Evolutionary conservation across 805 yeast species (phyloP), one percentile per base, ranked within the genome.

Genomic region (Myxozyma monticola): DNA sequence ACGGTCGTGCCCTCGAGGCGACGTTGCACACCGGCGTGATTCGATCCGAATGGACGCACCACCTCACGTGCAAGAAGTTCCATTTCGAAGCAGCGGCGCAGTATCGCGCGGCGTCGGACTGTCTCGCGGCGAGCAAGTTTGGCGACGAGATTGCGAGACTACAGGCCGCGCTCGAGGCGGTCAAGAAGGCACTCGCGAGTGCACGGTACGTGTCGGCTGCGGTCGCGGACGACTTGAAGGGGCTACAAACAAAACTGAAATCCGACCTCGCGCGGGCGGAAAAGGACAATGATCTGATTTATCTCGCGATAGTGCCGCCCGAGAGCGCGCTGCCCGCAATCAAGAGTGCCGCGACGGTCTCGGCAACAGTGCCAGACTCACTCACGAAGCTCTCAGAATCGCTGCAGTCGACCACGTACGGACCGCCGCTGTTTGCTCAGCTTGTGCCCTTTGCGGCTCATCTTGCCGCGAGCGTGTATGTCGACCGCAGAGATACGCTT

Each of bases 281-380:
- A 56, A 76, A 81, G 57, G 96, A 89, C 57, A 89, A 89, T 63
- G 90, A 88, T 61, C 71, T 88, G 59, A 81, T 90, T 4, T 87
- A 88, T 65, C 68, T 86, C 34, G 83, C 85, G 50, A 68, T 71
- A 1, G 81, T 88, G 0, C 95, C 95, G 57, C 6, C 57, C 7
- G 50, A 62, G 0, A 69, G 72, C 1, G 28, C 57, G 1, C 58
- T 81, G 1, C 71, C 78, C 0, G 60, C 71, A 0, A 70, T 81
- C 2, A 62, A 67, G 1, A 76, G 76, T 1, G 82, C 81, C 0
- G 65, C 76, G 3, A 79, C 85, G 74, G 88, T 84, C 1, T 77
- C 78, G 44, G 69, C 79, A 0, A 56, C 68, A 35, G 69, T 68
- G 2, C 67, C 78, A 0, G 64, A 61, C 2, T 73, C 71, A 4